These are phyloP conservation scores for Tuber magnatum DNA, from an alignment of 495 filamentous ascomycete genomes.

Conservation along the genomic window DNA sequence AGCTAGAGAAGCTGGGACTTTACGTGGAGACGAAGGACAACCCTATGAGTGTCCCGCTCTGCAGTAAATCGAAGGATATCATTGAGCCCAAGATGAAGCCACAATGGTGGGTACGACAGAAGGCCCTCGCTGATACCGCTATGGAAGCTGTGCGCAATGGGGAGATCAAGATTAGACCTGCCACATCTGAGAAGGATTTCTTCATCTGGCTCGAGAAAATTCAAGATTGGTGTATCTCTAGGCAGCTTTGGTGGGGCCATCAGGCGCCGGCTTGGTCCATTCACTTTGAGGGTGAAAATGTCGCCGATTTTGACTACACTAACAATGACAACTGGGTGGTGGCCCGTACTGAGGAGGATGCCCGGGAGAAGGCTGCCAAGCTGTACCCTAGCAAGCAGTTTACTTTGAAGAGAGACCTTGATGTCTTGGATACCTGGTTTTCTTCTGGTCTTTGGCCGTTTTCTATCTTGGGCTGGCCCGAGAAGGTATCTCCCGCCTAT, in stretches of 20 bases:
- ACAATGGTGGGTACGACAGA: constrained; percentile 75
- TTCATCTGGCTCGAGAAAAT: constrained; percentile 56
- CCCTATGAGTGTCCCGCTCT: constrained; percentile 58
- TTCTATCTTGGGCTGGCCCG: constrained; percentile 60
- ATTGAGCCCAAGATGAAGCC: constrained; percentile 63
- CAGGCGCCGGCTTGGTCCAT: constrained; percentile 60
- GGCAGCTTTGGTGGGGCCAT: constrained; percentile 70
- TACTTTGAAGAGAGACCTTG: constrained; percentile 53
- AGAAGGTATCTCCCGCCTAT: constrained; percentile 33
- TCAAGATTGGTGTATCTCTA: constrained; percentile 66
- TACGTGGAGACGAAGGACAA: constrained; percentile 60
- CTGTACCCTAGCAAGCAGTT: constrained; percentile 49
- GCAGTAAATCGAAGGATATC: constrained; percentile 56
- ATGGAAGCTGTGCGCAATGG: constrained; percentile 48
- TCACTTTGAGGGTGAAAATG: constrained; percentile 36
- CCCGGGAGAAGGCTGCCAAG: constrained; percentile 44
- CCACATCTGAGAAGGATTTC: constrained; percentile 44
- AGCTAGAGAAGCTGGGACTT: constrained; percentile 52
- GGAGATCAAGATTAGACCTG: constrained; percentile 55
- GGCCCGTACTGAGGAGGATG: constrained; percentile 52
- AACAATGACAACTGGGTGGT: constrained; percentile 49
- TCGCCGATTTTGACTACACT: constrained; percentile 15
- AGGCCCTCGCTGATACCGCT: constrained; percentile 50
- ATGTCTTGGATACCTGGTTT: constrained; percentile 68
- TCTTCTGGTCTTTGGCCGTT: constrained; percentile 64